Conservation (phyloP, 1,284 basidiomycete genomes). For the Kalmanozyma brasiliensis region DNA sequence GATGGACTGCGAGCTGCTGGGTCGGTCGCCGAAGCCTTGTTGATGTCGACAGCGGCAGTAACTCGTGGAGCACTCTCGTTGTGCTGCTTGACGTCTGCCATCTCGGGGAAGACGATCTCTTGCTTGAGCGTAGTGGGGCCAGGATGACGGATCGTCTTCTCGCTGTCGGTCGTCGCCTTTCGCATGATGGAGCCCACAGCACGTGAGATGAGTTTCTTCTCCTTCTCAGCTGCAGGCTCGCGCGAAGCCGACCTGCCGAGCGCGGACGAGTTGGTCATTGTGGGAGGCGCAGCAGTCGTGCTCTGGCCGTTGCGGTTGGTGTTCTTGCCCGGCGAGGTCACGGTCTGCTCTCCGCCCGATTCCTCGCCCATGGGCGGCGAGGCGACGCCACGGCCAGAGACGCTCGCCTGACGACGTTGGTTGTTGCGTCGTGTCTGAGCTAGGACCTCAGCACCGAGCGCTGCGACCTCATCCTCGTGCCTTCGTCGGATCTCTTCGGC, state of each 20-base stretch:
- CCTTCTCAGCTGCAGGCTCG: slow-evolving; percentile 12
- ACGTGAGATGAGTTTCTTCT: slow-evolving; percentile 39
- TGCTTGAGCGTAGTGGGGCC: slow-evolving; percentile 17
- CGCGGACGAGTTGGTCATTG: slow-evolving; percentile 11
- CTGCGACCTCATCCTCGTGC: slow-evolving; percentile 62
- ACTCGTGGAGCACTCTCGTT: not conserved
- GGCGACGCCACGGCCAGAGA: slow-evolving; percentile 9
- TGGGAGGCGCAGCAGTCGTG: slow-evolving; percentile 7
- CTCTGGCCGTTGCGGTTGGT: slow-evolving; percentile 9
- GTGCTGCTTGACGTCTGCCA: slow-evolving; percentile 8
- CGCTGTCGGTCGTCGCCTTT: slow-evolving; percentile 40
- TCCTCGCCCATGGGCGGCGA: slow-evolving; percentile 17
- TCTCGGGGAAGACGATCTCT: slow-evolving; percentile 13
- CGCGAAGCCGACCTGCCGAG: slow-evolving; percentile 30
- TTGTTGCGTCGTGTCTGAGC: slow-evolving; percentile 52
- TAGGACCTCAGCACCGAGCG: slow-evolving; percentile 62
- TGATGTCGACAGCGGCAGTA: not conserved
- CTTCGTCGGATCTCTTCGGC: slow-evolving; percentile 60
- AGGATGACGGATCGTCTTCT: slow-evolving; percentile 30
- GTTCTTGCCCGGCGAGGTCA: slow-evolving; percentile 13
- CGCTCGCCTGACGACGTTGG: slow-evolving; percentile 38
- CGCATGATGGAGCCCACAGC: slow-evolving; percentile 46
- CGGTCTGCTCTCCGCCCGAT: slow-evolving; percentile 18
- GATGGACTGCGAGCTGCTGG: slow-evolving; percentile 20
- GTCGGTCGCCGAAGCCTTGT: not conserved